A percentile compares a stretch with the other conserved stretches of the same genome.
These are phyloP conservation scores for Inga oerstediana DNA, from an alignment of 306 rosid species.

Conservation along the genomic window DNA sequence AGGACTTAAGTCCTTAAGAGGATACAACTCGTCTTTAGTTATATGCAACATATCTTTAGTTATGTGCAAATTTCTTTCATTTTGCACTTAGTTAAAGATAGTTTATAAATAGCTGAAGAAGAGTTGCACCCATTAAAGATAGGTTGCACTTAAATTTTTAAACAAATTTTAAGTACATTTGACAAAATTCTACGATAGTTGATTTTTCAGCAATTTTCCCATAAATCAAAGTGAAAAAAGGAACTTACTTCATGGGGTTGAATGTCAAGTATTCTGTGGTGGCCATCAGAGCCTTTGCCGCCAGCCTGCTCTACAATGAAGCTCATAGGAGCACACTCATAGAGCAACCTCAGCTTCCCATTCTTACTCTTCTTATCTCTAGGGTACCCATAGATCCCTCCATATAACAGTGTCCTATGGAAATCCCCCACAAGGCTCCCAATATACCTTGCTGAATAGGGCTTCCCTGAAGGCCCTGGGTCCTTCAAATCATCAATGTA, in stretches of 20 bases:
- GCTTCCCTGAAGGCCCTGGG: conserved; percentile 92
- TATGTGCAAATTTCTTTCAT: background rate
- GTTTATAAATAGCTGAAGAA: too few species aligned
- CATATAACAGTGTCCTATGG: conserved; percentile 86
- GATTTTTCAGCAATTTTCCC: too few species aligned
- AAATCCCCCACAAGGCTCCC: conserved; percentile 97
- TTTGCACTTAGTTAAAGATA: too few species aligned
- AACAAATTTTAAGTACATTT: too few species aligned
- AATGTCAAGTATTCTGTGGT: conserved; percentile 85
- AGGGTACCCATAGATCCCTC: conserved; percentile 97
- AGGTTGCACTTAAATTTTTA: too few species aligned
- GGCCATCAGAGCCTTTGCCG: conserved; percentile 96
- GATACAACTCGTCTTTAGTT: too few species aligned
- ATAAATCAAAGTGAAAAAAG: background rate
- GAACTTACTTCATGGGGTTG: conserved; percentile 74
- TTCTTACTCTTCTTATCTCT: conserved; percentile 95
- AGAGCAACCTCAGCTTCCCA: conserved; percentile 92
- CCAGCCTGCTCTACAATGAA: conserved; percentile 97
- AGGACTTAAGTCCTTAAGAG: too few species aligned
- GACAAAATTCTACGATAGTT: too few species aligned
- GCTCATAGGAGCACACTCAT: conserved; percentile 99
- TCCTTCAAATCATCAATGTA: conserved; percentile 90
- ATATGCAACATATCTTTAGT: background rate
- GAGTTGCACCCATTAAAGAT: too few species aligned
- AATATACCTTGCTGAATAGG: conserved; percentile 92